Conservation (phyloP, 2,329 filamentous ascomycete species). For the Scolecobasidium constrictum region DNA sequence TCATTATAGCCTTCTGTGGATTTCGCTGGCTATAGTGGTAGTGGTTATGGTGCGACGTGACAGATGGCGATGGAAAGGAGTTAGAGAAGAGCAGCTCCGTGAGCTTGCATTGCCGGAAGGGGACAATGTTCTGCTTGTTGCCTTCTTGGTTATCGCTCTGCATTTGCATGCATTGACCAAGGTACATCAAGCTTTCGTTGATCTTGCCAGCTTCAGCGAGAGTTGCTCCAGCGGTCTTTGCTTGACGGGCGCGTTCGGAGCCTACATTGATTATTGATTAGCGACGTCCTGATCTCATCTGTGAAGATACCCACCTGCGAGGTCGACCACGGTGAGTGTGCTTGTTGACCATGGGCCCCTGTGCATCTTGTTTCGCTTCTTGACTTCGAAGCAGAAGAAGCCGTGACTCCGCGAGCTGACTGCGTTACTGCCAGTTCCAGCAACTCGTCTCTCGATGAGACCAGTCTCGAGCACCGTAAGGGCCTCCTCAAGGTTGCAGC, state of each 20-base stretch:
- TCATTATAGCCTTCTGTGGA: conserved; percentile 86
- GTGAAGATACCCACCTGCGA: conserved; percentile 51
- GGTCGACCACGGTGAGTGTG: conserved; percentile 77
- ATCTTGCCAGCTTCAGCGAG: conserved; percentile 96
- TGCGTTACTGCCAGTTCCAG: conserved; percentile 87
- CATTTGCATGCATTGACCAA: conserved; percentile 93
- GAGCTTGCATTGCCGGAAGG: conserved; percentile 50
- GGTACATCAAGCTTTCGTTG: conserved; percentile 96
- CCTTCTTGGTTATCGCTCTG: conserved; percentile 69
- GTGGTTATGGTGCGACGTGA: conserved; percentile 33
- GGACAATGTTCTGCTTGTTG: conserved; percentile 60
- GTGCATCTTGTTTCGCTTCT: conserved; percentile 56
- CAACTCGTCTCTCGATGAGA: conserved; percentile 73
- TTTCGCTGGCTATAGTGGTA: conserved; percentile 40
- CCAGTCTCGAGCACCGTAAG: conserved; percentile 84
- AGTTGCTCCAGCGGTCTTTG: conserved; percentile 87
- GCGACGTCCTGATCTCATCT: not conserved
- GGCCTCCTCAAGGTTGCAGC: conserved; percentile 70
- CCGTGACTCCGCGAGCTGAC: conserved; percentile 87
- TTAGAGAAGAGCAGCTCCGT: conserved; percentile 43
- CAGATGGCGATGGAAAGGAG: conserved; percentile 32
- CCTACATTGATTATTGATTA: conserved; percentile 27
- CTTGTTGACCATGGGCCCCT: conserved; percentile 62
- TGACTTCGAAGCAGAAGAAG: conserved; percentile 92
- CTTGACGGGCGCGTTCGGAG: conserved; percentile 84